phyloP scores from a whole-genome alignment of 805 yeast genomes.

The Scheffersomyces stipitis region DNA sequence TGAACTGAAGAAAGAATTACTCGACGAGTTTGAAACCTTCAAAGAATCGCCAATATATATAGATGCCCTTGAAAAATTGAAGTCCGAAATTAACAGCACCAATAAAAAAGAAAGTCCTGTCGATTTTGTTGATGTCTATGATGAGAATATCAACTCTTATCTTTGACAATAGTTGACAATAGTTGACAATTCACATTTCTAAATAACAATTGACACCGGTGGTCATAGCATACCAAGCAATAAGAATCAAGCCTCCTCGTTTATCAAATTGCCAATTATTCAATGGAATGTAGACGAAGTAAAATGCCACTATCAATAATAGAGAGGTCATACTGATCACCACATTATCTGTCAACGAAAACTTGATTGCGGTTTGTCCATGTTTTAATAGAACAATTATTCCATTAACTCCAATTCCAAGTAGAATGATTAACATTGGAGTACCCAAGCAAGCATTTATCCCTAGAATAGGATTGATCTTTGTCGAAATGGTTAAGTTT shows the following conservation, averaged over 20 bases:
- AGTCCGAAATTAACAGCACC: neutral
- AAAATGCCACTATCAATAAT: constrained; percentile 19
- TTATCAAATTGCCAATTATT: constrained; percentile 36
- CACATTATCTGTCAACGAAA: constrained; percentile 24
- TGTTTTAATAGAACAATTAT: constrained; percentile 4
- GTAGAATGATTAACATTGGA: constrained; percentile 46
- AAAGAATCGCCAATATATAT: constrained; percentile 7
- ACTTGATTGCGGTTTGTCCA: constrained; percentile 5
- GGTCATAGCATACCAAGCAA: constrained; percentile 20
- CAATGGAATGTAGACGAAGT: constrained; percentile 27
- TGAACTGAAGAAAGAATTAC: constrained; percentile 17
- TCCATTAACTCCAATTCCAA: constrained; percentile 54
- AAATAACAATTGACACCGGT: constrained; percentile 17
- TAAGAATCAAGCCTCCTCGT: constrained; percentile 24
- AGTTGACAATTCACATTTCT: constrained; percentile 5
- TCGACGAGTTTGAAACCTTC: constrained; percentile 21
- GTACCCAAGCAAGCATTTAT: constrained; percentile 56
- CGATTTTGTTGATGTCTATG: constrained; percentile 4
- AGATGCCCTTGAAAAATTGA: constrained; percentile 6
- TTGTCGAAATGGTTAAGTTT: constrained; percentile 47
- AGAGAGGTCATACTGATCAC: constrained; percentile 25
- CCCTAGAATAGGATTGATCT: constrained; percentile 38
- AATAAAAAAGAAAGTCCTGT: neutral
- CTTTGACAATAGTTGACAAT: constrained; percentile 3
- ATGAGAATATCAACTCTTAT: constrained; percentile 5